phyloP scores from a whole-genome alignment of 163 green algal species.

The Volvox carteri region DNA sequence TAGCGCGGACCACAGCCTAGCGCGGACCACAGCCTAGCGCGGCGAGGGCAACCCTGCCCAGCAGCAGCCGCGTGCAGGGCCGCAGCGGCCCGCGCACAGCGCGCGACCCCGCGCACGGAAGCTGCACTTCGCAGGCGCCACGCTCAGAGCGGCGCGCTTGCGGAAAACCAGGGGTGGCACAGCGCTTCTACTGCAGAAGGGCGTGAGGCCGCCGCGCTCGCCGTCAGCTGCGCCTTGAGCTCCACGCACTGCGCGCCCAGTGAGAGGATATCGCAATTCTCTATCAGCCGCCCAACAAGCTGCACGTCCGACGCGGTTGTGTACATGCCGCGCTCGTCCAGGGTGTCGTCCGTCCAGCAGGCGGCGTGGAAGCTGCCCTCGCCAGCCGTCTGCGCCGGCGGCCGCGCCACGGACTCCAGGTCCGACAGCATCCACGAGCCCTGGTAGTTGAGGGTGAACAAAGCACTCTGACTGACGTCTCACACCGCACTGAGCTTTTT shows the following conservation, averaged over 20 bases:
- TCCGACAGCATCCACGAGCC: constrained; percentile 33
- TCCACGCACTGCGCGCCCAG: constrained; percentile 23
- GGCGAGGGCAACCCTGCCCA: too few species aligned
- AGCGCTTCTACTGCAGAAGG: constrained; percentile 26
- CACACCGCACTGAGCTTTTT: not conserved
- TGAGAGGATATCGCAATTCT: constrained; percentile 6
- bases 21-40: too few species aligned
- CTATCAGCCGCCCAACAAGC: constrained; percentile 32
- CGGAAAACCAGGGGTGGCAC: constrained; percentile 26
- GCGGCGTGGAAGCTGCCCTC: constrained; percentile 24
- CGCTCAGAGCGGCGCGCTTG: not conserved
- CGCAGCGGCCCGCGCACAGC: too few species aligned
- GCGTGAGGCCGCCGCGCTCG: constrained; percentile 20
- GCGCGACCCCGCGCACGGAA: constrained; percentile 35
- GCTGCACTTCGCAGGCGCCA: not conserved
- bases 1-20: too few species aligned
- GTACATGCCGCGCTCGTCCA: constrained; percentile 43
- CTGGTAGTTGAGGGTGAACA: constrained; percentile 4
- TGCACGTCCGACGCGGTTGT: constrained; percentile 33
- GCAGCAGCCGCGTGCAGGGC: not conserved
- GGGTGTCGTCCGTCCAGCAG: constrained; percentile 27
- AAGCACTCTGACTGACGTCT: constrained; percentile 14
- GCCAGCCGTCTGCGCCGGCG: constrained; percentile 18
- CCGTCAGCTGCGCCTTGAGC: constrained; percentile 35
- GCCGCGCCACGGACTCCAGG: constrained; percentile 23